phyloP scores from a whole-genome alignment of 148 eudicot species.

The Fagopyrum esculentum region DNA sequence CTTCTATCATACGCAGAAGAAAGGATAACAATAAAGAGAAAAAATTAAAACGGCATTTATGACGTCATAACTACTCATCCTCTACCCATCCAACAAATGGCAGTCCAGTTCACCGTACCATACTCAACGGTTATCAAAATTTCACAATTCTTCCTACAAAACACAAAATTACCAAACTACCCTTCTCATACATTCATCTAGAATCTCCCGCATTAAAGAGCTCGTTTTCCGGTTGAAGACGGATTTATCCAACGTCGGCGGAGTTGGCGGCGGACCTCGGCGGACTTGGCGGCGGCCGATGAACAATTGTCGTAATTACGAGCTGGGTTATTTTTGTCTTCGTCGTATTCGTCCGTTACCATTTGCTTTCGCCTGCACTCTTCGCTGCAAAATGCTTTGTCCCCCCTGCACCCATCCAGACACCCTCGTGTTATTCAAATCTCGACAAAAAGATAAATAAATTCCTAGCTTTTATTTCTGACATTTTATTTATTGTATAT shows the following conservation, averaged over 20 bases:
- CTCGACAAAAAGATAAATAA: background rate
- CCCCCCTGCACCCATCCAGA: conserved; percentile 33
- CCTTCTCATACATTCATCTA: background rate
- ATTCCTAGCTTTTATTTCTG: background rate
- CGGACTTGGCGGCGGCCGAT: background rate
- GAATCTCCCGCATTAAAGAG: background rate
- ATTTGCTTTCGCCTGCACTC: conserved; percentile 15
- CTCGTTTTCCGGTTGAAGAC: too few relatives aligned
- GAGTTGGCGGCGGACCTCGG: background rate
- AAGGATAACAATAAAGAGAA: background rate
- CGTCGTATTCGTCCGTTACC: conserved; percentile 15
- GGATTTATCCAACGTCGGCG: background rate
- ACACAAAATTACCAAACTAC: background rate
- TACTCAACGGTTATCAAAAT: background rate
- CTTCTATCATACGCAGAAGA: too few relatives aligned
- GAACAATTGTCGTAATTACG: background rate
- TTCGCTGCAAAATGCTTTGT: conserved; percentile 24
- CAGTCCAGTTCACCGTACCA: background rate
- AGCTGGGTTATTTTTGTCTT: background rate
- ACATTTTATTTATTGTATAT: background rate
- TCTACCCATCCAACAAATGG: background rate
- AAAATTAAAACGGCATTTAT: background rate
- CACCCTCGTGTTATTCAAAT: background rate
- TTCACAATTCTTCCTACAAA: background rate
- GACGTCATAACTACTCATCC: background rate